Conservation (phyloP, 2,329 filamentous ascomycete species). For the Diaporthe sp. region DNA sequence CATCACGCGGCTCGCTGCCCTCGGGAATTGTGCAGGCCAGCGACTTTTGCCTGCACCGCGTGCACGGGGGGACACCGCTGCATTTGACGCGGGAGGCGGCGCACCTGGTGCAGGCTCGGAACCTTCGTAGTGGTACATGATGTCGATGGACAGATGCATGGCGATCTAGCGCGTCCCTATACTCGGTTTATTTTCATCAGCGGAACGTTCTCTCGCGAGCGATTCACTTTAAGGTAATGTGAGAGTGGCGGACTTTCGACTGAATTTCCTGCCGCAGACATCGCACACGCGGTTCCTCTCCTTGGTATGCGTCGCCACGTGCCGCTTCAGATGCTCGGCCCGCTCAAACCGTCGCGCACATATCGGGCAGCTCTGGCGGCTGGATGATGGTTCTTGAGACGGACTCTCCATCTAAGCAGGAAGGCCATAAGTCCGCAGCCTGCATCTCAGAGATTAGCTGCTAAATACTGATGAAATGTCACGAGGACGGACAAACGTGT, state of each 20-base stretch:
- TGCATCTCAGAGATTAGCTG: neutral
- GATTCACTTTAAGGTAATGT: neutral
- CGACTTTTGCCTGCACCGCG: slow-evolving; percentile 33
- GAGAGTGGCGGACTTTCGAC: slow-evolving; percentile 21
- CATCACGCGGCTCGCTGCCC: slow-evolving; percentile 6
- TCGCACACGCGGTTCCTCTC: slow-evolving; percentile 29
- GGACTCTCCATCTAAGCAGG: slow-evolving; percentile 18
- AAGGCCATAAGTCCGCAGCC: neutral
- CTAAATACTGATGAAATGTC: neutral
- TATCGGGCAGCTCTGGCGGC: slow-evolving; percentile 26
- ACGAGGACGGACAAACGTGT: too few species aligned
- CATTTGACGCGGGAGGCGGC: slow-evolving; percentile 34
- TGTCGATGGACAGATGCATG: slow-evolving; percentile 29
- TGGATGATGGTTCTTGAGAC: neutral
- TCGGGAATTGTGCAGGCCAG: slow-evolving; percentile 25
- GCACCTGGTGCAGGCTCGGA: slow-evolving; percentile 32
- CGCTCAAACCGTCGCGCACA: slow-evolving; percentile 32
- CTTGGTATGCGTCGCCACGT: slow-evolving; percentile 31
- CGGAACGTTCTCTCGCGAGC: neutral
- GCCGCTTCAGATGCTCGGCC: slow-evolving; percentile 32
- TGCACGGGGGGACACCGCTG: slow-evolving; percentile 23
- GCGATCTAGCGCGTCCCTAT: slow-evolving; percentile 30
- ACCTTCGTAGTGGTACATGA: slow-evolving; percentile 27
- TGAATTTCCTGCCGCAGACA: slow-evolving; percentile 33
- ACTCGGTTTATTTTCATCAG: neutral